These are phyloP conservation scores for Arctostaphylos glauca DNA, from an alignment of 148 eudicot genomes.

Conservation along the genomic window DNA sequence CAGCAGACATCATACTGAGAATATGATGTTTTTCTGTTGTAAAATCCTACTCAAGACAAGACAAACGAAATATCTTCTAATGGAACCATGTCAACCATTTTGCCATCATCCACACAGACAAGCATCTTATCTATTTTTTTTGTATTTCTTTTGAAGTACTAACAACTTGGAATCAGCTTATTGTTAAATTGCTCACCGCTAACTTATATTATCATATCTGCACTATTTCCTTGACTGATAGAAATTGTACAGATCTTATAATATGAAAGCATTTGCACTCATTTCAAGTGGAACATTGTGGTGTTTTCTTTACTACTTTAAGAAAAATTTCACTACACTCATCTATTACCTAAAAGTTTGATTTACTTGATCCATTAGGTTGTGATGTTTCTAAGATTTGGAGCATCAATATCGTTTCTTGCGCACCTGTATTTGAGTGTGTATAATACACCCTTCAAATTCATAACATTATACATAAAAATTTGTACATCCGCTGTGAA, in stretches of 20 bases:
- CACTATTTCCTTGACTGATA: constrained; percentile 15
- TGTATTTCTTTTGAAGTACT: neutral
- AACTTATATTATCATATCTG: no score
- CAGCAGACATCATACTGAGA: neutral
- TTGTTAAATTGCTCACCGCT: neutral
- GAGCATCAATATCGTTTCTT: no score
- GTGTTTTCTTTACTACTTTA: no score
- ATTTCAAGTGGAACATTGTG: neutral
- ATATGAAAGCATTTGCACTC: neutral
- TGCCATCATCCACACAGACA: neutral
- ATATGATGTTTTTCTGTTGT: constrained; percentile 6
- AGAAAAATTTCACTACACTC: neutral
- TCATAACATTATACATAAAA: no score
- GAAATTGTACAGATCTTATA: neutral
- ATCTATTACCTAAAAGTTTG: neutral
- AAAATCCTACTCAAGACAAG: constrained; percentile 18
- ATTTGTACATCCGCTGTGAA: no score
- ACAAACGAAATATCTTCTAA: constrained; percentile 36
- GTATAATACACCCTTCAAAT: no score
- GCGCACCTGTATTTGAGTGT: no score
- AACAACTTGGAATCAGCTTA: neutral
- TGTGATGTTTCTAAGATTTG: neutral
- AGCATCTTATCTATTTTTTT: neutral
- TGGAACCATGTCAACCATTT: constrained; percentile 28
- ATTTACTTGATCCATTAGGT: neutral